Percentiles rank a stretch among this genome's conserved stretches.
Evolutionary conservation across 352 stramenopile species (phyloP).

Genomic region (Phytophthora boehmeriae): DNA sequence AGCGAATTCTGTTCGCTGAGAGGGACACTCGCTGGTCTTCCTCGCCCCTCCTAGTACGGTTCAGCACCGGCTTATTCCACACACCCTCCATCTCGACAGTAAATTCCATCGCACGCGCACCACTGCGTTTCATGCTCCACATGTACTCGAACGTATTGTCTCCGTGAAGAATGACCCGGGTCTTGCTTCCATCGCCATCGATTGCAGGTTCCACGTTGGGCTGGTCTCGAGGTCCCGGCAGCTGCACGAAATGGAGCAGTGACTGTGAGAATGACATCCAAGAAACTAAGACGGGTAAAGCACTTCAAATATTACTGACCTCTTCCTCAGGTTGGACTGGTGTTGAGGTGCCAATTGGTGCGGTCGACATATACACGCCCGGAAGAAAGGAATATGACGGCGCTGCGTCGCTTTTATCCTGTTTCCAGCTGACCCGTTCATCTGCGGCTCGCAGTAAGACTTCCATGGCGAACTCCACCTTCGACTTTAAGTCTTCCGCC

Average conservation of each 20-base stretch:
- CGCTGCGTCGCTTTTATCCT: neutral
- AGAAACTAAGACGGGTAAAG: slow-evolving; percentile 7
- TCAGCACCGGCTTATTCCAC: slow-evolving; percentile 80
- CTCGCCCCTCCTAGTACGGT: slow-evolving; percentile 71
- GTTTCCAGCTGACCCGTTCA: slow-evolving; percentile 64
- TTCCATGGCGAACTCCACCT: slow-evolving; percentile 68
- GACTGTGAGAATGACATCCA: slow-evolving; percentile 1
- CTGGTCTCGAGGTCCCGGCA: neutral
- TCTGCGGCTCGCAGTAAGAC: slow-evolving; percentile 61
- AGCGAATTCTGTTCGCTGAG: slow-evolving; percentile 58
- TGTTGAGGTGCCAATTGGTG: neutral
- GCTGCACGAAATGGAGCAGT: neutral
- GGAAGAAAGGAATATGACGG: slow-evolving; percentile 63
- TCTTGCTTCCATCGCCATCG: slow-evolving; percentile 42
- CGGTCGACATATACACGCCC: slow-evolving; percentile 49
- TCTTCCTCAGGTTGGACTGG: slow-evolving; percentile 20
- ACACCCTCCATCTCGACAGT: slow-evolving; percentile 63
- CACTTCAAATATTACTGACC: slow-evolving; percentile 2
- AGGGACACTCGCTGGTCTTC: slow-evolving; percentile 79
- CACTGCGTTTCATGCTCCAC: slow-evolving; percentile 65
- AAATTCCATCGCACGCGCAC: slow-evolving; percentile 70
- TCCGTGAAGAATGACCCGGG: slow-evolving; percentile 64
- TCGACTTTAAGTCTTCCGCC: slow-evolving; percentile 52
- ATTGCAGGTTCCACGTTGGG: neutral
- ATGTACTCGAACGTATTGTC: slow-evolving; percentile 86